Evolutionary conservation across 106 monocot genomes (phyloP), one percentile per base, ranked within the genome.

Genomic region (Allium fistulosum): DNA sequence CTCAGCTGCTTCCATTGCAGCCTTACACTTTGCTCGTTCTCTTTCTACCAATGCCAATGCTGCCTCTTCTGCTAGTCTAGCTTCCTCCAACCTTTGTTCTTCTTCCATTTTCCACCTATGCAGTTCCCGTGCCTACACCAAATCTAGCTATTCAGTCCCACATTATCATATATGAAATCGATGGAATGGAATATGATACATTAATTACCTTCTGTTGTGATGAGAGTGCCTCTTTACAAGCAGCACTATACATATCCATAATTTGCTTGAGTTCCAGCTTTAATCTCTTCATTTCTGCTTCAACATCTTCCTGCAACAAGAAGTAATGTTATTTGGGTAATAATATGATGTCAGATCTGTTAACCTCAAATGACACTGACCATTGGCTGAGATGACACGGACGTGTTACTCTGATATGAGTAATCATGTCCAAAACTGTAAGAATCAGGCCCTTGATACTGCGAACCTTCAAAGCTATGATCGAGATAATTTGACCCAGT

Each of bases 241-340:
- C 88, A 17, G 80, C 79, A 57, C 75, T 88, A 74, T 93, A 93
- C 88, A 93, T 85, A 70, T 93, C 83, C 88, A 93, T 93, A 27
- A 82, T 93, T 47, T 93, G 88, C 77, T 82, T 85, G 6, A 93
- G 83, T 57, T 93, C 85, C 10, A 80, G 74, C 48, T 75, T 76
- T 45, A 93, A 65, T 59, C 88, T 85, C 76, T 66, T 88, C 92
- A 93, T 85, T 75, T 91, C 91, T 48, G 73, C 69, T 59, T 87
- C 91, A 55, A 82, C 68, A 62, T 84, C 82, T 1, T 82, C 81
- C 77, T 76, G 64, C 37, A 71, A 59, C 17, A 22, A 22, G 8
- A 16, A 13, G 9, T 17, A 9, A 17, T 17, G 59, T 9, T 7
- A 59, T 55, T 11, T 12, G 15, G 11, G 53, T 55, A 2, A 55